A percentile compares a stretch with the other conserved stretches of the same genome.
Evolutionary conservation across 2,329 filamentous ascomycete genomes (phyloP).

Genomic region (Didymella pinodella): DNA sequence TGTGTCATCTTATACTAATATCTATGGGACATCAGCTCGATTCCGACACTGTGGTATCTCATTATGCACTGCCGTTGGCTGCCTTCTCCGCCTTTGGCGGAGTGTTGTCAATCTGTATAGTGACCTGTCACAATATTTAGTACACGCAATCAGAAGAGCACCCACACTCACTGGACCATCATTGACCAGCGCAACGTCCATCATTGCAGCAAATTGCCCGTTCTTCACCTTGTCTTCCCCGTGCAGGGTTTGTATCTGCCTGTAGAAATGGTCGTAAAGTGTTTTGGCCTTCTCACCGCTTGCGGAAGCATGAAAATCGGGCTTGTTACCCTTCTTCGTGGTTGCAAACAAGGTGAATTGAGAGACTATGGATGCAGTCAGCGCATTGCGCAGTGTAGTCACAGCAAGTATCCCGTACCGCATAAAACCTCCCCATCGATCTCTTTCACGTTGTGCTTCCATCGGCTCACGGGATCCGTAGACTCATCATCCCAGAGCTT

Average conservation of each 20-base stretch:
- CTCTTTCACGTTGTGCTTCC: conserved; percentile 89
- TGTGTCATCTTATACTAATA: neutral
- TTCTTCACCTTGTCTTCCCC: conserved; percentile 80
- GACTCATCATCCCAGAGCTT: conserved; percentile 88
- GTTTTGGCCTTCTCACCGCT: conserved; percentile 77
- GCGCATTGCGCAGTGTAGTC: neutral
- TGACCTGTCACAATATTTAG: conserved; percentile 51
- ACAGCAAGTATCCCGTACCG: conserved; percentile 63
- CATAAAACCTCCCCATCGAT: conserved; percentile 93
- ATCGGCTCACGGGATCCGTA: conserved; percentile 66
- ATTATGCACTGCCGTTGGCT: conserved; percentile 23
- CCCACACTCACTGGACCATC: conserved; percentile 75
- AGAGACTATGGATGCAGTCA: conserved; percentile 69
- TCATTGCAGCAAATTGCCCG: conserved; percentile 98
- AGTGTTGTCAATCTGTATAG: conserved; percentile 58
- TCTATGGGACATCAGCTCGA: neutral
- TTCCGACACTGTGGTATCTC: conserved; percentile 55
- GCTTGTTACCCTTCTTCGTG: conserved; percentile 95
- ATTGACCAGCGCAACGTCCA: conserved; percentile 93
- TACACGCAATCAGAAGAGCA: conserved; percentile 44
- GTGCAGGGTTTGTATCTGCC: conserved; percentile 77
- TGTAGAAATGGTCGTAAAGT: conserved; percentile 84
- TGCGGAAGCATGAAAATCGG: conserved; percentile 90
- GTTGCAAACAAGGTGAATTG: conserved; percentile 94
- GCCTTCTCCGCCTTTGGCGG: conserved; percentile 53